Evolutionary conservation across 164 flowering plant species (phyloP).

Genomic region (Vitis labrusca): DNA sequence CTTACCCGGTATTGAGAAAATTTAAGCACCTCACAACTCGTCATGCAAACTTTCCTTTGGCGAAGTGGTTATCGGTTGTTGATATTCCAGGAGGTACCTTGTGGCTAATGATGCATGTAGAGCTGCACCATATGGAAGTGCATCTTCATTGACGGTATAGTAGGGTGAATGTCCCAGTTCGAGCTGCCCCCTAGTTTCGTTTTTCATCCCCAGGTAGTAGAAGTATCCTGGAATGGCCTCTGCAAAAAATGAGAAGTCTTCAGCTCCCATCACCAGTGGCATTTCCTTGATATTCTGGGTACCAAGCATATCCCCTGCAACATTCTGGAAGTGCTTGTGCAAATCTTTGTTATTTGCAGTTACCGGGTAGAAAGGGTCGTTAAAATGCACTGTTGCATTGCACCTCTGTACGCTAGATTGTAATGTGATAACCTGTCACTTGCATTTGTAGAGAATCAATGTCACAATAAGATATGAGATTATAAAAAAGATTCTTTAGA

Average conservation of each 20-base stretch:
- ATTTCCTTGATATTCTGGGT: constrained; percentile 12
- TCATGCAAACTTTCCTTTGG: constrained; percentile 19
- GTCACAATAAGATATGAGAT: neutral
- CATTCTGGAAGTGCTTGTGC: constrained; percentile 28
- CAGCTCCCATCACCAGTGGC: constrained; percentile 39
- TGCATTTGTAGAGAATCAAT: neutral
- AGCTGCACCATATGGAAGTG: constrained; percentile 43
- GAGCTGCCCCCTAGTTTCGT: constrained; percentile 17
- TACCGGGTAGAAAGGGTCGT: constrained; percentile 22
- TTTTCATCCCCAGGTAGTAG: constrained; percentile 32
- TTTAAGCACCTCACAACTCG: constrained; percentile 24
- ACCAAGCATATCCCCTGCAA: constrained; percentile 34
- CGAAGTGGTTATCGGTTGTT: neutral
- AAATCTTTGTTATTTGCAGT: constrained; percentile 28
- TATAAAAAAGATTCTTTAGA: neutral
- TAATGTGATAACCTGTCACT: constrained; percentile 27
- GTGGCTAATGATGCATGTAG: constrained; percentile 37
- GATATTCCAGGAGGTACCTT: constrained; percentile 25
- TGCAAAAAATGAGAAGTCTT: constrained; percentile 37
- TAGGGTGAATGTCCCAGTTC: constrained; percentile 25
- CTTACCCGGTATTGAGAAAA: no score
- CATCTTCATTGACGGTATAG: constrained; percentile 37
- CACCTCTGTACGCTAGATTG: constrained; percentile 47
- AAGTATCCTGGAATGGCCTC: constrained; percentile 39
- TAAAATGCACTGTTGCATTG: constrained; percentile 31